These are phyloP conservation scores for Cyclotella baltica DNA, from an alignment of 108 stramenopile species.

Conservation along the genomic window DNA sequence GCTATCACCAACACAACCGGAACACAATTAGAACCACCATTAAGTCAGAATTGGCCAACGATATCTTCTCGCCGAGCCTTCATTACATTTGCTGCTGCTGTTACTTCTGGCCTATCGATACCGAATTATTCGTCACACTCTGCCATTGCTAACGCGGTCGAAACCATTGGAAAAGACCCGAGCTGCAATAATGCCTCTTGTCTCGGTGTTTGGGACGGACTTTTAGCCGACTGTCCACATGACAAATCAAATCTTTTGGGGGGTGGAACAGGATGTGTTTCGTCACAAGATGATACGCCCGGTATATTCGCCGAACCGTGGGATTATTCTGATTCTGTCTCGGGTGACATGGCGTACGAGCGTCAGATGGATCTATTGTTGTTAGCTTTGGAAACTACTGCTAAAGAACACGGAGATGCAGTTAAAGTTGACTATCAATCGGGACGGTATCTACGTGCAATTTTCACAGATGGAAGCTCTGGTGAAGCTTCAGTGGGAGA, in stretches of 20 bases:
- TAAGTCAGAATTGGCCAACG: too few relatives aligned
- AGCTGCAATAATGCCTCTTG: constrained; percentile 72
- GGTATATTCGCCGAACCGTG: constrained; percentile 80
- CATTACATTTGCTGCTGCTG: not conserved
- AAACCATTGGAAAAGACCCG: constrained; percentile 85
- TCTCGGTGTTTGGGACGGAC: constrained; percentile 89
- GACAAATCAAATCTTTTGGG: constrained; percentile 21
- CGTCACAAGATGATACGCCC: constrained; percentile 87
- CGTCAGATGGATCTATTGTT: constrained; percentile 65
- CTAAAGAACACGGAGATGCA: constrained; percentile 59
- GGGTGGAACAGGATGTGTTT: constrained; percentile 72
- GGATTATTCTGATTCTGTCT: constrained; percentile 66
- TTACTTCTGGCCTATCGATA: not conserved
- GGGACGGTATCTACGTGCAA: constrained; percentile 74
- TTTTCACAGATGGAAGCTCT: constrained; percentile 69
- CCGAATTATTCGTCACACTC: not conserved
- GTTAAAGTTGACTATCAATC: constrained; percentile 52
- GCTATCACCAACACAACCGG: too few relatives aligned
- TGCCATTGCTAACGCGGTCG: constrained; percentile 49
- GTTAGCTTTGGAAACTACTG: constrained; percentile 55
- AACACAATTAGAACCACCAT: too few relatives aligned
- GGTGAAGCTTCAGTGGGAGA: constrained; percentile 74
- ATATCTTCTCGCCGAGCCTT: not conserved
- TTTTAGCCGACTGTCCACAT: constrained; percentile 83
- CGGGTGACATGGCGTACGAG: constrained; percentile 19